Percentiles rank a stretch among this genome's conserved stretches.
phyloP scores from a whole-genome alignment of 257 asterid species.

The Agastache rugosa region DNA sequence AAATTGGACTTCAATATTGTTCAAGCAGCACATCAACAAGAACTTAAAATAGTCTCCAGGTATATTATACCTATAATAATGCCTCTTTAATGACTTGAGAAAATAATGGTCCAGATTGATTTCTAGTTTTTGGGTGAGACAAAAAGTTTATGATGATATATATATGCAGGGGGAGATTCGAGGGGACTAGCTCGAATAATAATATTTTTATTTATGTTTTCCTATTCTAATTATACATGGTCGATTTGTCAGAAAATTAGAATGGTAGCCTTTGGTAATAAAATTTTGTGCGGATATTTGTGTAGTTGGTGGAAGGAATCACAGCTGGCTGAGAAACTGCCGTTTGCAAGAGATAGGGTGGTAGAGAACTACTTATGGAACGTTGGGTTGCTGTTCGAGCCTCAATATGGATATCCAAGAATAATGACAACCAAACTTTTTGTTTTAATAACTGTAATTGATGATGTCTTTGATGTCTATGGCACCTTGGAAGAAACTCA shows the following conservation, averaged over 20 bases:
- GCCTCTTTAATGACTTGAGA: no score
- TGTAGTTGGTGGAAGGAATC: slow-evolving; percentile 59
- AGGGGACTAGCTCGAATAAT: no score
- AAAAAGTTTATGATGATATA: background rate
- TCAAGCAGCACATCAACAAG: slow-evolving; percentile 42
- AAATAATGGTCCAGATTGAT: no score
- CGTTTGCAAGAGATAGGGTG: slow-evolving; percentile 58
- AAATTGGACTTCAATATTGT: slow-evolving; percentile 53
- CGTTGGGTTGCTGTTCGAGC: slow-evolving; percentile 36
- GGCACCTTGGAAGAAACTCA: slow-evolving; percentile 35
- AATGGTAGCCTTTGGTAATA: no score
- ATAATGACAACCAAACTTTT: slow-evolving; percentile 23
- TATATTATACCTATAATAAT: no score
- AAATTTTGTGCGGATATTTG: no score
- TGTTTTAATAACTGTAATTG: slow-evolving; percentile 25
- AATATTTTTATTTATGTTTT: no score
- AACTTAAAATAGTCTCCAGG: slow-evolving; percentile 41
- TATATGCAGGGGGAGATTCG: no score
- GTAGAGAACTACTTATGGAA: slow-evolving; percentile 54
- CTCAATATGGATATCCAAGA: slow-evolving; percentile 33
- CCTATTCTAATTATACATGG: no score
- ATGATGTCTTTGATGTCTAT: slow-evolving; percentile 38
- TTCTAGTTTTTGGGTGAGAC: no score
- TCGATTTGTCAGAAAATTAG: no score
- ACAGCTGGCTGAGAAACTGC: slow-evolving; percentile 41